Evolutionary conservation across 768 basidiomycete species (phyloP).

Genomic region (Tephrocybe sp.): DNA sequence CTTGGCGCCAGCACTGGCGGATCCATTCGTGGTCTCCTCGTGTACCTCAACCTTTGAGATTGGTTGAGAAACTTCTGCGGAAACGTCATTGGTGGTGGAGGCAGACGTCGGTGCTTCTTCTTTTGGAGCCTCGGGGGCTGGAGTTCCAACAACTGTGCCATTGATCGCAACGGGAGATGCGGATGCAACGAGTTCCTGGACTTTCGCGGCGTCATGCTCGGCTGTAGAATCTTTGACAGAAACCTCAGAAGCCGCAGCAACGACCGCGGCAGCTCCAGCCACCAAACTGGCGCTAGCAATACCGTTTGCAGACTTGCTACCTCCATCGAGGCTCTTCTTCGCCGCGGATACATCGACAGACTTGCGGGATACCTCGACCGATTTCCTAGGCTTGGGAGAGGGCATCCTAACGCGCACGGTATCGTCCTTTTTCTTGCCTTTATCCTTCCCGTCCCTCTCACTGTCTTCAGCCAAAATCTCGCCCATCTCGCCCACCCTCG

Average conservation of each 20-base stretch:
- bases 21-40: no score
- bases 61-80: not conserved
- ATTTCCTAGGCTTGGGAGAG: constrained; percentile 27
- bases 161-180: not conserved
- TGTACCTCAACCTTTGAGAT: not conserved
- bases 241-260: constrained; percentile 19
- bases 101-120: not conserved
- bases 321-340: constrained; percentile 18
- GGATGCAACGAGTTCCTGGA: constrained; percentile 6
- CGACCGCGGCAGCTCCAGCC: constrained; percentile 20
- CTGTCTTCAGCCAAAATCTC: constrained; percentile 61
- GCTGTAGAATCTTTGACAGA: not conserved
- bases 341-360: constrained; percentile 14
- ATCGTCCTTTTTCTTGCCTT: constrained; percentile 11
- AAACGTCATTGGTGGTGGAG: not conserved
- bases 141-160: not conserved
- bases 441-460: constrained; percentile 15
- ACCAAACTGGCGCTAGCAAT: constrained; percentile 15
- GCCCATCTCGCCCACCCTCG: constrained; percentile 65
- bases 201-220: not conserved
- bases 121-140: not conserved
- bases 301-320: constrained; percentile 8
- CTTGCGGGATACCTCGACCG: constrained; percentile 22
- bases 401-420: constrained; percentile 27
- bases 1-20: no score